These are phyloP conservation scores for Blastobotrys arbuscula DNA, from an alignment of 1,139 yeast genomes.

Conservation along the genomic window DNA sequence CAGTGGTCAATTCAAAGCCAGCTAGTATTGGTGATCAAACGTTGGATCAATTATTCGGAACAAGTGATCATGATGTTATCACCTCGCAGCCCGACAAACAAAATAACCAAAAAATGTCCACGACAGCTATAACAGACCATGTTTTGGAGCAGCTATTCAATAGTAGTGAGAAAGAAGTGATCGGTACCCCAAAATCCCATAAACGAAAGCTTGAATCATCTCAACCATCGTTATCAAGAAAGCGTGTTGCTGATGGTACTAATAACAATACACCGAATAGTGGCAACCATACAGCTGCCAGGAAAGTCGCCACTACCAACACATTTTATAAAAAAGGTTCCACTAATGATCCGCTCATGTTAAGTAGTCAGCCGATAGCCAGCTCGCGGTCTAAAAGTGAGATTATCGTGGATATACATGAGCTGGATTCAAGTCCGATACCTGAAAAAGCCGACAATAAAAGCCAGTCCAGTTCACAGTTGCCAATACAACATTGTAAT, in stretches of 20 bases:
- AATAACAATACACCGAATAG: not conserved
- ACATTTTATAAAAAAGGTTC: no score
- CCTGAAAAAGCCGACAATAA: not conserved
- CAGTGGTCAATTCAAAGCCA: not conserved
- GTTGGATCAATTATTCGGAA: not conserved
- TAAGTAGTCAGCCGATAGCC: no score
- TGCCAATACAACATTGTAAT: no score
- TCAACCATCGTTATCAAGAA: not conserved
- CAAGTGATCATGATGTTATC: not conserved
- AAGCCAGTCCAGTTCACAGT: no score
- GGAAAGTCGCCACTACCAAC: no score
- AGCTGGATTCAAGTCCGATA: not conserved
- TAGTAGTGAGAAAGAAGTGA: not conserved
- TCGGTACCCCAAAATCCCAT: not conserved
- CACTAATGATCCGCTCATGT: no score
- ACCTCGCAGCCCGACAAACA: not conserved
- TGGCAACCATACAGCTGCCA: not conserved
- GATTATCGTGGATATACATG: not conserved
- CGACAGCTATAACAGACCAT: no score
- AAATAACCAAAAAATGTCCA: not conserved
- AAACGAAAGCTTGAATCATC: no score
- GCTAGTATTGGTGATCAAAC: not conserved
- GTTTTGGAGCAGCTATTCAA: no score
- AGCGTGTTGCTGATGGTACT: not conserved
- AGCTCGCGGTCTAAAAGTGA: not conserved